These are phyloP conservation scores for Penicillium sp. DNA, from an alignment of 2,329 filamentous ascomycete genomes.

Conservation along the genomic window DNA sequence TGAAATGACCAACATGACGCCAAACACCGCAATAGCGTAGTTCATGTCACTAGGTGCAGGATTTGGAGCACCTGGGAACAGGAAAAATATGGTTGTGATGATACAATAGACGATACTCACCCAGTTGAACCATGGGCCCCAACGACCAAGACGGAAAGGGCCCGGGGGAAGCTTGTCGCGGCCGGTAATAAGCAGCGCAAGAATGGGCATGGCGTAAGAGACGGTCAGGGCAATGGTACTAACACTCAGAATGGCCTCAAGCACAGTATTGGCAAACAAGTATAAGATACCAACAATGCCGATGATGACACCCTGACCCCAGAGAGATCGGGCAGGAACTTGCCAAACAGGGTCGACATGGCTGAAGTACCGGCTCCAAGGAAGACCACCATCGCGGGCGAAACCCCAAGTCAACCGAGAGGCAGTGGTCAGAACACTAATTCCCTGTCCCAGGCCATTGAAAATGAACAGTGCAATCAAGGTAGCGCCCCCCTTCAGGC, in stretches of 20 bases:
- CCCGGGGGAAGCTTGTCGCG: constrained; percentile 57
- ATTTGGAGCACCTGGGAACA: constrained; percentile 55
- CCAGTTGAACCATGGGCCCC: constrained; percentile 53
- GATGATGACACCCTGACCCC: constrained; percentile 55
- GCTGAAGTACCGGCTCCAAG: constrained; percentile 52
- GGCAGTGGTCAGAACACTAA: constrained; percentile 56
- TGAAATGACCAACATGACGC: constrained; percentile 57
- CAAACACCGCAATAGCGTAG: constrained; percentile 62
- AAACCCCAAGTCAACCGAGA: constrained; percentile 61
- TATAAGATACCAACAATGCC: constrained; percentile 60
- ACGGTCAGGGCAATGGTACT: constrained; percentile 62
- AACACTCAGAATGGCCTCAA: constrained; percentile 59
- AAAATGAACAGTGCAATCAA: constrained; percentile 62
- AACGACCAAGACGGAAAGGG: constrained; percentile 51
- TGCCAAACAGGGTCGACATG: constrained; percentile 55
- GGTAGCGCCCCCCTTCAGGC: constrained; percentile 48
- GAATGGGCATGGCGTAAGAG: constrained; percentile 57
- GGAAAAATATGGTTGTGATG: constrained; percentile 60
- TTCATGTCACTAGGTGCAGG: constrained; percentile 59
- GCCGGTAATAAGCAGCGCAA: constrained; percentile 54
- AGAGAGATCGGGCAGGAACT: constrained; percentile 57
- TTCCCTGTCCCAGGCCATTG: constrained; percentile 59
- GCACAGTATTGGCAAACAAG: constrained; percentile 58
- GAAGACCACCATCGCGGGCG: constrained; percentile 57
- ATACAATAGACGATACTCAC: constrained; percentile 57